Conservation (phyloP, 2,329 filamentous ascomycete species). For the Didymella exigua region DNA sequence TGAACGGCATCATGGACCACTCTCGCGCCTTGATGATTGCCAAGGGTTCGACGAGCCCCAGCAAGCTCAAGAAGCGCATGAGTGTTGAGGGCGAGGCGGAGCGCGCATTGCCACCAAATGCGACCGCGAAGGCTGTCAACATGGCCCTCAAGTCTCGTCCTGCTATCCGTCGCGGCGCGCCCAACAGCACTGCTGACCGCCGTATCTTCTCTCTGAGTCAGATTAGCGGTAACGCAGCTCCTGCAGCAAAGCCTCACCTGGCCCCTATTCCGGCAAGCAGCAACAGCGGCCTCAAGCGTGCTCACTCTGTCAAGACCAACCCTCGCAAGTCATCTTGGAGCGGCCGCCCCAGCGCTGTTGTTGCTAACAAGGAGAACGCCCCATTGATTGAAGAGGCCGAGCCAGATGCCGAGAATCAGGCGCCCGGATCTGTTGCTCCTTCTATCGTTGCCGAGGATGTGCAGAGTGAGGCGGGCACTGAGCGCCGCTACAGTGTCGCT, state of each 20-base stretch:
- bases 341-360: slow-evolving; percentile 36
- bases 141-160: slow-evolving; percentile 59
- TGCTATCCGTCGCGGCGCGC: slow-evolving; percentile 47
- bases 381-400: slow-evolving; percentile 52
- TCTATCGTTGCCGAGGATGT: slow-evolving; percentile 39
- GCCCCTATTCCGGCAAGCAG: slow-evolving; percentile 35
- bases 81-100: slow-evolving; percentile 42
- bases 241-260: slow-evolving; percentile 49
- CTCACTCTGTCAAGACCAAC: slow-evolving; percentile 49
- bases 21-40: slow-evolving; percentile 86
- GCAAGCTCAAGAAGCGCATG: slow-evolving; percentile 43
- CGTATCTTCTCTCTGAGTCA: slow-evolving; percentile 91
- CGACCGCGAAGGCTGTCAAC: slow-evolving; percentile 44
- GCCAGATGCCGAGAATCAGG: slow-evolving; percentile 36
- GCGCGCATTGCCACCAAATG: slow-evolving; percentile 41
- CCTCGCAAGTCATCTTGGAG: slow-evolving; percentile 48
- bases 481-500: slow-evolving; percentile 47
- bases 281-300: slow-evolving; percentile 60
- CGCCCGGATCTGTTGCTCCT: slow-evolving; percentile 20
- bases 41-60: slow-evolving; percentile 57
- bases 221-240: slow-evolving; percentile 76
- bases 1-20: slow-evolving; percentile 96
- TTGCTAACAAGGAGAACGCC: slow-evolving; percentile 57
- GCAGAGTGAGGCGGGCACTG: slow-evolving; percentile 48
- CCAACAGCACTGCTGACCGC: slow-evolving; percentile 56